Evolutionary conservation across 306 rosid genomes (phyloP), one percentile per base, ranked within the genome.

Genomic region (Acacia acuminata): DNA sequence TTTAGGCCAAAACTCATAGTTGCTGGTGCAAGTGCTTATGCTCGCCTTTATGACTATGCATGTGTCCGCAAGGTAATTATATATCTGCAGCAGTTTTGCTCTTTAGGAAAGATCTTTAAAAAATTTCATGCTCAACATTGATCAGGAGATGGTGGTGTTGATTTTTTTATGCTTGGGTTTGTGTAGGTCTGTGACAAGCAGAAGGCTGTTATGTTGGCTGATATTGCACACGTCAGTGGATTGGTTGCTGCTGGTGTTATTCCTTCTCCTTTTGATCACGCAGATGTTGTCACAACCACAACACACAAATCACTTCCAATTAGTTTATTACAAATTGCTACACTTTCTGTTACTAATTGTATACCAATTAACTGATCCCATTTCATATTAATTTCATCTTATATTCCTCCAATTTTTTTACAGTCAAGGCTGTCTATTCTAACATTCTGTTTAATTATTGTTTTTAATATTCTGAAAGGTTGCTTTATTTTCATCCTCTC

Each of bases 21-120:
- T 77, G 98, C 99, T 47, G 99, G 99, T 81, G 99, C 99, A 66
- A 96, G 99, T 82, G 99, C 99, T 76, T 94, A 96, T 91, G 98
- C 99, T 34, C 97, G 99, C 51, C 87, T 94, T 73, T 96, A 96
- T 86, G 98, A 96, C 77, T 96, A 96, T 82, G 97, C 84, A 63
- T 90, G 92, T n/a, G 86, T 96, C 81, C 97, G 98, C 84, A 92
- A 96, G 98, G 99, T 92, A 87, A 76, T 47, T 45, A 43, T 63
- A 45, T 43, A 71, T 72, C 61, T 79, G 81, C 45, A 8, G 56
- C 22, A 44, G 38, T 24, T n/a, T 42, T 43, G 10, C 76, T 12
- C 64, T 76, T 40, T 43, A 19, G 48, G n/a, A 73, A 68, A 70
- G 19, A 70, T 71, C 22, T 64, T 42, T 76, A 11, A 27, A 50